These are phyloP conservation scores for Auriscalpium vulgare DNA, from an alignment of 768 basidiomycete species.

Conservation along the genomic window DNA sequence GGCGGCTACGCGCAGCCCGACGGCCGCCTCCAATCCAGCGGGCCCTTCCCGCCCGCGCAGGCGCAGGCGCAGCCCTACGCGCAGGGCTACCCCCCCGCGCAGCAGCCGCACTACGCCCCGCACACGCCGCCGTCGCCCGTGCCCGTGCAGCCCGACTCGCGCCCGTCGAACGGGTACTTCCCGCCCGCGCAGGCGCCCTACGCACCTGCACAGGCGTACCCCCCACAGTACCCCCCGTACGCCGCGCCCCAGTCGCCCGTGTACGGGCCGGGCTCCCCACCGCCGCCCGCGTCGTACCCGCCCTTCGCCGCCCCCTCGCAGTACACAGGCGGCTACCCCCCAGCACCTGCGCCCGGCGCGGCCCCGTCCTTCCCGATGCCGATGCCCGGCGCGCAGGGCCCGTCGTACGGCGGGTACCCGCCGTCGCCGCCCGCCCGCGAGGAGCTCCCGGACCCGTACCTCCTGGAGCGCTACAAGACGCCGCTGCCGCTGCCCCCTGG, in stretches of 20 bases:
- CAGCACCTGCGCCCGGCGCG: background rate
- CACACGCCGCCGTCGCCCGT: background rate
- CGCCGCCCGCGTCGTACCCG: background rate
- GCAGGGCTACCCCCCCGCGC: background rate
- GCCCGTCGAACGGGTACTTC: slow-evolving; percentile 1
- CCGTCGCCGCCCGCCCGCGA: slow-evolving; percentile 19
- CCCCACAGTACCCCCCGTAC: slow-evolving; percentile 1
- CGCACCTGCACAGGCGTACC: background rate
- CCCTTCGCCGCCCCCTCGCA: too few relatives aligned
- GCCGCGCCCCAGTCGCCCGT: background rate
- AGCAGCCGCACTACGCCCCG: background rate
- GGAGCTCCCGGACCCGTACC: slow-evolving; percentile 37
- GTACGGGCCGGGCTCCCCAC: background rate
- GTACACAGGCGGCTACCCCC: too few relatives aligned
- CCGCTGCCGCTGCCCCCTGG: slow-evolving; percentile 43
- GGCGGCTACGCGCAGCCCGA: too few relatives aligned
- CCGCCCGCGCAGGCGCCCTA: background rate
- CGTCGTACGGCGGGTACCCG: slow-evolving; percentile 17
- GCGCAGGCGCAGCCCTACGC: background rate
- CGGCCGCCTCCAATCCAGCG: too few relatives aligned
- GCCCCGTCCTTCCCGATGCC: background rate
- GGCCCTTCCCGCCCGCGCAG: too few relatives aligned
- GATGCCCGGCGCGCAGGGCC: slow-evolving; percentile 6
- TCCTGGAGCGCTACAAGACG: slow-evolving; percentile 40
- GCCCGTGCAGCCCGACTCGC: background rate